These are phyloP conservation scores for Fusarium pininemorale DNA, from an alignment of 2,329 filamentous ascomycete genomes.

Conservation along the genomic window DNA sequence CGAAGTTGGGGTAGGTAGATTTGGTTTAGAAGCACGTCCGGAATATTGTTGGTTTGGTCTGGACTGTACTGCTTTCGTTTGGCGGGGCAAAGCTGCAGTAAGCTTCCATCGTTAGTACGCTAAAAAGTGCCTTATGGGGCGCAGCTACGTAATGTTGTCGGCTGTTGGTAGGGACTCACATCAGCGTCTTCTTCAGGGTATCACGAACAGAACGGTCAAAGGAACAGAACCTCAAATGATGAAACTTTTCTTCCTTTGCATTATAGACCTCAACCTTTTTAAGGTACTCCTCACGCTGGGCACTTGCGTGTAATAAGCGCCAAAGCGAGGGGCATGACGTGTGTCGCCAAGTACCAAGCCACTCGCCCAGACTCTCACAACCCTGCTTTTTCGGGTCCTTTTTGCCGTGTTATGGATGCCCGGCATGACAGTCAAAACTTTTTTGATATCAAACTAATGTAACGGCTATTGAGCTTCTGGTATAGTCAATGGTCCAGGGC, in stretches of 20 bases:
- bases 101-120: slow-evolving; percentile 13
- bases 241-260: neutral
- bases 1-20: slow-evolving; percentile 11
- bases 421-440: slow-evolving; percentile 12
- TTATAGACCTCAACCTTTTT: slow-evolving; percentile 8
- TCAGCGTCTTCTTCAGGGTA: neutral
- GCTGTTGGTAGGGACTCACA: neutral
- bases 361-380: slow-evolving; percentile 41
- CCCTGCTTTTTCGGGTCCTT: slow-evolving; percentile 41
- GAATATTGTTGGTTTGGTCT: slow-evolving; percentile 9
- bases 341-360: slow-evolving; percentile 45
- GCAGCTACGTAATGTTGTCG: slow-evolving; percentile 29
- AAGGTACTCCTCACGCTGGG: slow-evolving; percentile 11
- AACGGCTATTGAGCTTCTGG: neutral
- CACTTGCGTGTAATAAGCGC: slow-evolving; percentile 34
- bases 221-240: neutral
- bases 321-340: slow-evolving; percentile 44
- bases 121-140: slow-evolving; percentile 4
- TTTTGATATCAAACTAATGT: neutral
- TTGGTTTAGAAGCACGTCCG: slow-evolving; percentile 11
- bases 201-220: slow-evolving; percentile 7
- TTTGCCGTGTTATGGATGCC: slow-evolving; percentile 31
- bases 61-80: neutral
- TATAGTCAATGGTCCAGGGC: neutral
- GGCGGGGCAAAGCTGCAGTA: slow-evolving; percentile 38